phyloP scores from a whole-genome alignment of 2,329 filamentous ascomycete species.

The Colletotrichum abscissum region DNA sequence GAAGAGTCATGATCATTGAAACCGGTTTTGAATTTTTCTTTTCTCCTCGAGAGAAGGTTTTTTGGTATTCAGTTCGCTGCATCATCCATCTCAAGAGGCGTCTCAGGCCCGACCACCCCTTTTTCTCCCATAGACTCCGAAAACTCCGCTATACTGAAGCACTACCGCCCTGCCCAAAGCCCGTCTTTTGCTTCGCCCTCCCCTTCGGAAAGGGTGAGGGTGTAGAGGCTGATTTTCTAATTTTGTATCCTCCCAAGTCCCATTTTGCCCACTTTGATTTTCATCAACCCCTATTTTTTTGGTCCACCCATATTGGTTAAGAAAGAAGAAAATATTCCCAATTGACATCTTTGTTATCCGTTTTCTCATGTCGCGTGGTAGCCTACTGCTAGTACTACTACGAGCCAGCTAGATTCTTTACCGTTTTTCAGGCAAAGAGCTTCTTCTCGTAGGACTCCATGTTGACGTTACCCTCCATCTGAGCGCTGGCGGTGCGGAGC shows the following conservation, averaged over 20 bases:
- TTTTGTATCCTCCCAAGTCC: conserved; percentile 2
- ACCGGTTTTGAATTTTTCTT: background rate
- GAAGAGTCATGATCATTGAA: background rate
- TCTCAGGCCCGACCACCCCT: background rate
- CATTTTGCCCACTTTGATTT: background rate
- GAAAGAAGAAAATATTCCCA: background rate
- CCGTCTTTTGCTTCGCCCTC: conserved; percentile 6
- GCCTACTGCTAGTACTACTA: too few species aligned
- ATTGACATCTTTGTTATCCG: conserved; percentile 4
- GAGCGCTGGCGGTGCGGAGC: conserved; percentile 91
- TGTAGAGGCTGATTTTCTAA: background rate
- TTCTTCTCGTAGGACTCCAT: conserved; percentile 99
- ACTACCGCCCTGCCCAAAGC: conserved; percentile 23
- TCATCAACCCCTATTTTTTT: conserved; percentile 3
- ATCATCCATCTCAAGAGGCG: conserved; percentile 20
- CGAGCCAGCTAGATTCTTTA: background rate
- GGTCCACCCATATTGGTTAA: too few species aligned
- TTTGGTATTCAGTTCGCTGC: conserved; percentile 33
- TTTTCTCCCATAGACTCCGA: conserved; percentile 21
- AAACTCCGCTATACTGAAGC: conserved; percentile 32
- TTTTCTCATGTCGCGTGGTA: conserved; percentile 22
- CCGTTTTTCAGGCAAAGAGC: conserved; percentile 80
- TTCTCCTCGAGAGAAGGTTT: background rate
- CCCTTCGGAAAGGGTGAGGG: conserved; percentile 1
- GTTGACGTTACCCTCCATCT: conserved; percentile 97